phyloP scores from a whole-genome alignment of 106 monocot genomes.

The Acorus calamus region DNA sequence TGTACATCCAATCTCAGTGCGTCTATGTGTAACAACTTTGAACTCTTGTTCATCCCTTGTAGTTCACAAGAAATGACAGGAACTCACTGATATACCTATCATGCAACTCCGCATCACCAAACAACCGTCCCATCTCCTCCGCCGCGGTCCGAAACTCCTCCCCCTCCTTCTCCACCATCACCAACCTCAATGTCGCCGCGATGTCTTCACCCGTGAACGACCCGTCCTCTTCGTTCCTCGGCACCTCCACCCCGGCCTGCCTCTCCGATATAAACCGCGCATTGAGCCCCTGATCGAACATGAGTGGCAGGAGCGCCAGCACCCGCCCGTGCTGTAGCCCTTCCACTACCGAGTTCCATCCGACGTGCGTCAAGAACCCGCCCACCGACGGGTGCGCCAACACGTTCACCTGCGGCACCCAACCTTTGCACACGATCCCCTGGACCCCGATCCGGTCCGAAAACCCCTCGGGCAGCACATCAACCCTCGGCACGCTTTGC shows the following conservation, averaged over 20 bases:
- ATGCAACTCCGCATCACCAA: slow-evolving; percentile 13
- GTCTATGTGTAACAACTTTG: no score
- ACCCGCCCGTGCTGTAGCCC: slow-evolving; percentile 13
- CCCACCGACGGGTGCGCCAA: slow-evolving; percentile 24
- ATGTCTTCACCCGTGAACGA: slow-evolving; percentile 24
- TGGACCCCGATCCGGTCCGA: background rate
- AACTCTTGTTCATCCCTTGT: no score
- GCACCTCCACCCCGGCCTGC: slow-evolving; percentile 30
- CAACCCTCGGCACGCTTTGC: no score
- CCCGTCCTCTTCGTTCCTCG: slow-evolving; percentile 24
- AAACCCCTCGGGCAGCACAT: slow-evolving; percentile 6
- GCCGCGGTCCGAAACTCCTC: slow-evolving; percentile 1
- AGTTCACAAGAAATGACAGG: background rate
- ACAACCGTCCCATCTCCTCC: background rate
- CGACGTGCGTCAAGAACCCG: slow-evolving; percentile 27
- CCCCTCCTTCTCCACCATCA: slow-evolving; percentile 26
- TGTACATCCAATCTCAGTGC: no score
- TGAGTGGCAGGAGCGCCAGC: slow-evolving; percentile 29
- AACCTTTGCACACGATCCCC: slow-evolving; percentile 11
- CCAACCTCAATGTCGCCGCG: slow-evolving; percentile 24
- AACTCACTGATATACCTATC: slow-evolving; percentile 11
- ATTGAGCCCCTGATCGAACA: slow-evolving; percentile 46
- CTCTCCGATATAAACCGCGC: slow-evolving; percentile 26
- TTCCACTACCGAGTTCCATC: slow-evolving; percentile 27
- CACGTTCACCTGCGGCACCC: slow-evolving; percentile 23